These are phyloP conservation scores for Globisporangium apiculatum DNA, from an alignment of 352 stramenopile genomes.

Conservation along the genomic window DNA sequence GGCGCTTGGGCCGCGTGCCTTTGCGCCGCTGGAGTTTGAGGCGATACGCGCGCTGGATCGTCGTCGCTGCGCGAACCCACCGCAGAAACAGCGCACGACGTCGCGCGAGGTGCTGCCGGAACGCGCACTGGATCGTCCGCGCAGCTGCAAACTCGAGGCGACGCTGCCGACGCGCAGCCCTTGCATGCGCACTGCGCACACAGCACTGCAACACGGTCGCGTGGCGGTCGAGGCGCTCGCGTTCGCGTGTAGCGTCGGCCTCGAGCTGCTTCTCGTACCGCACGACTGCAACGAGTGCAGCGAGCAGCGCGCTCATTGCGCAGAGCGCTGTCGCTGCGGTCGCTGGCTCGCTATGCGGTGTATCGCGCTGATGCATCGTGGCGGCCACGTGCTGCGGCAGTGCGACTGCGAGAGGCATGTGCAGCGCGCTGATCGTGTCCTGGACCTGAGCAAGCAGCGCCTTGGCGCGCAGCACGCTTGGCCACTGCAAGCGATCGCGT, in stretches of 20 bases:
- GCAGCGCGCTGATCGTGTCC: not conserved
- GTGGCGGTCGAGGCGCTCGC: conserved; percentile 12
- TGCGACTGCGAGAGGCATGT: not conserved
- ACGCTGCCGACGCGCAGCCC: conserved; percentile 18
- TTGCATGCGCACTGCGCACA: conserved; percentile 24
- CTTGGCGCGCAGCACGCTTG: not conserved
- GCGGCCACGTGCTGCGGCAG: not conserved
- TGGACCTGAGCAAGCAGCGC: conserved; percentile 4
- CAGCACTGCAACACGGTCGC: conserved; percentile 44
- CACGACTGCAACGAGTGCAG: conserved; percentile 27
- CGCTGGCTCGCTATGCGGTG: not conserved
- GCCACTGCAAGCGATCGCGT: conserved; percentile 11
- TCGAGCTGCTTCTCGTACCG: conserved; percentile 54
- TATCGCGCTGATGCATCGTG: not conserved
- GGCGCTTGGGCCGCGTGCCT: conserved; percentile 24
- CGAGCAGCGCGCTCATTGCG: conserved; percentile 15
- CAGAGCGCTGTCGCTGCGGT: conserved; percentile 5
- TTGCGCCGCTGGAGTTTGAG: conserved; percentile 30
- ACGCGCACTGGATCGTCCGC: conserved; percentile 55
- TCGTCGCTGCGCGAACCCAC: conserved; percentile 39
- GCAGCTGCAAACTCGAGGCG: conserved; percentile 26
- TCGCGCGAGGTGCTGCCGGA: conserved; percentile 56
- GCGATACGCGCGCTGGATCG: conserved; percentile 57
- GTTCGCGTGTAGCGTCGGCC: conserved; percentile 18
- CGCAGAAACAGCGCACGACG: conserved; percentile 36